phyloP scores from a whole-genome alignment of 345 rosid species.

The Hibiscus mutabilis region DNA sequence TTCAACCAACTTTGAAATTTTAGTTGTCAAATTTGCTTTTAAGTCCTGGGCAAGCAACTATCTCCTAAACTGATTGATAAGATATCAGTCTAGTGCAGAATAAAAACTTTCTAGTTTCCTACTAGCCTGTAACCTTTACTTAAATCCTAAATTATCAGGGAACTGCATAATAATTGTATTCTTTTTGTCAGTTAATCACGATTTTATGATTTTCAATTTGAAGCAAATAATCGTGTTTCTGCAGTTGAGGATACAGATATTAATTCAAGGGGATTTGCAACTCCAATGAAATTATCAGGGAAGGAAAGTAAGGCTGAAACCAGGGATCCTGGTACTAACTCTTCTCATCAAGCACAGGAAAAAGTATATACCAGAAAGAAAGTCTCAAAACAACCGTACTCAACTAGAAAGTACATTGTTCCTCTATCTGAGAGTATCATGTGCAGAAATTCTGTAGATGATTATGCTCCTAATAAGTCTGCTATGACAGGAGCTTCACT shows the following conservation, averaged over 20 bases:
- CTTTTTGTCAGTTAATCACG: not conserved
- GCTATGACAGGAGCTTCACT: conserved; percentile 13
- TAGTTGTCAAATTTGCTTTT: not conserved
- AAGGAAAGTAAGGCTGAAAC: conserved; percentile 14
- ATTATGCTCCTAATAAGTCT: conserved; percentile 21
- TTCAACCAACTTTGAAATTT: not conserved
- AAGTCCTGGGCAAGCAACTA: not conserved
- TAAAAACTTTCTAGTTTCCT: not conserved
- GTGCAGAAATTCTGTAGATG: conserved; percentile 28
- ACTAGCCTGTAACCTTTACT: not conserved
- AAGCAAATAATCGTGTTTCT: not conserved
- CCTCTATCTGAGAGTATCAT: conserved; percentile 44
- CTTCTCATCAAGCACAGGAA: conserved; percentile 21
- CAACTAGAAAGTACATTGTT: conserved; percentile 17
- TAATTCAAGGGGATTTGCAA: conserved; percentile 7
- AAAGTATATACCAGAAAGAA: conserved; percentile 51
- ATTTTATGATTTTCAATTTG: conserved; percentile 5
- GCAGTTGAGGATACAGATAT: conserved; percentile 13
- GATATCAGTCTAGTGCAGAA: not conserved
- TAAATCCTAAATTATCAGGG: not conserved
- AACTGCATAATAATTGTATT: no score
- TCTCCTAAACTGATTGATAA: not conserved
- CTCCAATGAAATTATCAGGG: conserved; percentile 13
- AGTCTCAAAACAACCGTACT: conserved; percentile 22
- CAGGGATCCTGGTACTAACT: conserved; percentile 15